phyloP scores from a whole-genome alignment of 208 protist species.

The Balamuthia mandrillaris region DNA sequence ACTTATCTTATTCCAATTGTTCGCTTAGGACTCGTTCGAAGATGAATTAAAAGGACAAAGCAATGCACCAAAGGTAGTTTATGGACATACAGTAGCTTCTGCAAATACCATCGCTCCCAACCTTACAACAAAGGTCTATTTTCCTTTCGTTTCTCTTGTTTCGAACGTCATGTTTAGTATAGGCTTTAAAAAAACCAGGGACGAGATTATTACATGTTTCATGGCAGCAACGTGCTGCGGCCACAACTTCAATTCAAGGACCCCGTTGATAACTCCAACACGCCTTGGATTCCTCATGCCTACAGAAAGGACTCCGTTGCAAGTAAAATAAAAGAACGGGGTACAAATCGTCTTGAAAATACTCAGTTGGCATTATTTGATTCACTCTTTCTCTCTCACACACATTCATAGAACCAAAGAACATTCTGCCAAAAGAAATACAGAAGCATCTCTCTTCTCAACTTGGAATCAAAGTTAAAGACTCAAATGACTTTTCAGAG shows the following conservation, averaged over 20 bases:
- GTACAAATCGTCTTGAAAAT: not conserved
- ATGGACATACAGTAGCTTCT: not conserved
- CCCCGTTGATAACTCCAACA: slow-evolving; percentile 58
- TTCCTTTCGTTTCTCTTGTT: not conserved
- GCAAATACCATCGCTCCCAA: not conserved
- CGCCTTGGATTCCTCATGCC: slow-evolving; percentile 45
- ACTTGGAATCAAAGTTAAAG: not conserved
- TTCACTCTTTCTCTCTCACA: not conserved
- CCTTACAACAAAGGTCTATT: no score
- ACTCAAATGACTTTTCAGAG: not conserved
- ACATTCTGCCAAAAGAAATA: not conserved
- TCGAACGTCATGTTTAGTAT: not conserved
- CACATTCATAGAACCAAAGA: not conserved
- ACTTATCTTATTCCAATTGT: not conserved
- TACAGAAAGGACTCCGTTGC: not conserved
- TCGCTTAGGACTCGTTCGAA: not conserved
- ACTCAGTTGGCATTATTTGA: not conserved
- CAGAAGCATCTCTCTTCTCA: not conserved
- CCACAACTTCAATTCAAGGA: slow-evolving; percentile 63
- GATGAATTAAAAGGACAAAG: not conserved
- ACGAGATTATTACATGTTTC: not conserved
- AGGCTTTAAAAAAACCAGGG: not conserved
- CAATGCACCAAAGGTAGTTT: slow-evolving; percentile 7
- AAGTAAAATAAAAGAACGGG: not conserved
- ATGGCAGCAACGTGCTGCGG: slow-evolving; percentile 48